phyloP scores from a whole-genome alignment of 331 rosid species.

The Arachis monticola region DNA sequence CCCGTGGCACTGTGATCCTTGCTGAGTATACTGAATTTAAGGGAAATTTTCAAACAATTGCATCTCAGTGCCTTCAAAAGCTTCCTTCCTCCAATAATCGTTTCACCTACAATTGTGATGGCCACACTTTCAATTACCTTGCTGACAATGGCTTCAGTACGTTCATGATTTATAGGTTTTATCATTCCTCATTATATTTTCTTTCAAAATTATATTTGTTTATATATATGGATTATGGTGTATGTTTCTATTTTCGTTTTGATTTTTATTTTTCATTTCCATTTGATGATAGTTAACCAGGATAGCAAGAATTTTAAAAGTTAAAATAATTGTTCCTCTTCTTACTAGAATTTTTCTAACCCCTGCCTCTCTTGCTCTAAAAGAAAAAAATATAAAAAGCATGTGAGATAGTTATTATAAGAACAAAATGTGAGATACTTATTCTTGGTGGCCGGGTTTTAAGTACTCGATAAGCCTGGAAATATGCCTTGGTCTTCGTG shows the following conservation, averaged over 20 bases:
- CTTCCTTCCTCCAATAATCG: constrained; percentile 89
- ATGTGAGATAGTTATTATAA: no score
- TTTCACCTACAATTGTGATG: constrained; percentile 93
- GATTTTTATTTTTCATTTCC: not conserved
- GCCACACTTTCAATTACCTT: constrained; percentile 97
- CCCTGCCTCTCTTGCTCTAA: no score
- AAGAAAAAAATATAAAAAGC: no score
- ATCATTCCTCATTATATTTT: not conserved
- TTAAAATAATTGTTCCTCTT: not conserved
- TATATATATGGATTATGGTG: not conserved
- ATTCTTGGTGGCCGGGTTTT: no score
- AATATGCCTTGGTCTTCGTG: no score
- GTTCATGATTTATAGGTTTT: constrained; percentile 32
- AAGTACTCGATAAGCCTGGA: no score
- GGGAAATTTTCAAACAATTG: constrained; percentile 78
- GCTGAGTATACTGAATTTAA: constrained; percentile 87
- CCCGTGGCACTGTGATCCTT: constrained; percentile 79
- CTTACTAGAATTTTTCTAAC: no score
- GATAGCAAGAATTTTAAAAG: not conserved
- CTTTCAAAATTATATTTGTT: not conserved
- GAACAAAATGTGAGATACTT: no score
- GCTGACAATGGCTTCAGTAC: constrained; percentile 86
- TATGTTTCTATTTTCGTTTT: not conserved
- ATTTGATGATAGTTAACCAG: not conserved
- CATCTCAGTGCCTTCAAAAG: constrained; percentile 93